Evolutionary conservation across 306 rosid genomes (phyloP), one percentile per base, ranked within the genome.

Genomic region (Vigna hirtella): DNA sequence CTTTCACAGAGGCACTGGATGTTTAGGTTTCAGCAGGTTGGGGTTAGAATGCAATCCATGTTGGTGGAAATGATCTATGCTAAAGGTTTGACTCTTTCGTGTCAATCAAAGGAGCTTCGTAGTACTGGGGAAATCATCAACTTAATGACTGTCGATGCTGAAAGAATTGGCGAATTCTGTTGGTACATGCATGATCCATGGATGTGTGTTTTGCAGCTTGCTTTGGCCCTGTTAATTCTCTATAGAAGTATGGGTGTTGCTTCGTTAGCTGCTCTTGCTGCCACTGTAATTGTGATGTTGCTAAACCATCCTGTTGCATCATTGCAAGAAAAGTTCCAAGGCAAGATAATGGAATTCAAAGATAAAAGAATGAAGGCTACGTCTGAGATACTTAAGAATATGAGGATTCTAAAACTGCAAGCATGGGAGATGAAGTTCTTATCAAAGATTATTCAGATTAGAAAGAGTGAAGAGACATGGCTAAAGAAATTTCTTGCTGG

Each of bases 341-440:
- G 58, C 15, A 92, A 94, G 93, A 59, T 94, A 48, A 94, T 94
- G 98, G 87, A 86, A 30, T 90, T 93, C 55, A 94, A 94, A 77
- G 98, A 94, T 73, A 79, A 13, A 30, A 85, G 98, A 86, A 94
- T 94, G 98, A 91, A 94, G 86, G 88, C 79, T 2, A 94, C 91
- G 0, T 85, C 93, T 1, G 98, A 94, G 88, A 85, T 88, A 62
- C 84, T 94, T 56, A 88, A 86, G 86, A 94, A 88, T 84, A 90
- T 92, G 98, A 88, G 91, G 88, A 90, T 89, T 83, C 93, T 94
- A 24, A 94, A 94, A 83, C 85, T 94, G 22, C 98, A 91, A 71
- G 96, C 89, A 47, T 94, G 97, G 98, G 97, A 94, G 77, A 92
- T 94, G 88, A 94, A 92, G 86, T 94, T 92, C 85, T 82, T 94